Conservation (phyloP, 495 filamentous ascomycete species). For the Penicillium paxilli region DNA sequence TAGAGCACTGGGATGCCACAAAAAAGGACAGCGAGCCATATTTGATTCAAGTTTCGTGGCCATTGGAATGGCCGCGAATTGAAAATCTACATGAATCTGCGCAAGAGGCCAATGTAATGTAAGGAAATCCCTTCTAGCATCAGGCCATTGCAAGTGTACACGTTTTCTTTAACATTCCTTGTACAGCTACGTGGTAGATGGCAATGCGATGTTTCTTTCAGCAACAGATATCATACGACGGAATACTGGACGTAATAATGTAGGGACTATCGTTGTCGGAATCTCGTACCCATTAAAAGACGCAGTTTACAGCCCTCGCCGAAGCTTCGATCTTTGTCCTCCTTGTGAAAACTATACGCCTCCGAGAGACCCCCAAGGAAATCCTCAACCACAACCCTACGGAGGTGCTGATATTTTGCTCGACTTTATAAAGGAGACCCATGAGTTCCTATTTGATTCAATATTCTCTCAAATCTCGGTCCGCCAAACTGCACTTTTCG, state of each 20-base stretch:
- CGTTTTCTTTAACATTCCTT: not conserved
- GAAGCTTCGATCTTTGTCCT: constrained; percentile 20
- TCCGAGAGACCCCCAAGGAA: constrained; percentile 12
- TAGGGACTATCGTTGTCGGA: constrained; percentile 16
- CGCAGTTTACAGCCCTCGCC: constrained; percentile 17
- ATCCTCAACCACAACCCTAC: constrained; percentile 1
- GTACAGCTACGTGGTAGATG: constrained; percentile 22
- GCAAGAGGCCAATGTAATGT: constrained; percentile 17
- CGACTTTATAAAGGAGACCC: constrained; percentile 12
- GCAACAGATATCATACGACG: constrained; percentile 23
- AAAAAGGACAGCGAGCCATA: constrained; percentile 7
- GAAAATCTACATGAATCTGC: not conserved
- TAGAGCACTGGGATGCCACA: constrained; percentile 13
- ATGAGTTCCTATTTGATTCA: constrained; percentile 8
- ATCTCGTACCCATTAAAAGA: constrained; percentile 23
- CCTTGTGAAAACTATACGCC: constrained; percentile 17
- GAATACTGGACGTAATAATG: constrained; percentile 1
- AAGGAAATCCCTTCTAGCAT: not conserved
- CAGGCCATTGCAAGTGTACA: not conserved
- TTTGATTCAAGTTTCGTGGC: constrained; percentile 24
- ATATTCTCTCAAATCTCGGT: constrained; percentile 16
- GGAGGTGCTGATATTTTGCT: constrained; percentile 24
- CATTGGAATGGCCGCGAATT: constrained; percentile 12
- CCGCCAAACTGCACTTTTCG: constrained; percentile 17
- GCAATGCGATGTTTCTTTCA: constrained; percentile 22